A percentile compares a stretch with the other conserved stretches of the same genome.
Conservation (phyloP, 441 rosid genomes). For the Gossypium laxum region DNA sequence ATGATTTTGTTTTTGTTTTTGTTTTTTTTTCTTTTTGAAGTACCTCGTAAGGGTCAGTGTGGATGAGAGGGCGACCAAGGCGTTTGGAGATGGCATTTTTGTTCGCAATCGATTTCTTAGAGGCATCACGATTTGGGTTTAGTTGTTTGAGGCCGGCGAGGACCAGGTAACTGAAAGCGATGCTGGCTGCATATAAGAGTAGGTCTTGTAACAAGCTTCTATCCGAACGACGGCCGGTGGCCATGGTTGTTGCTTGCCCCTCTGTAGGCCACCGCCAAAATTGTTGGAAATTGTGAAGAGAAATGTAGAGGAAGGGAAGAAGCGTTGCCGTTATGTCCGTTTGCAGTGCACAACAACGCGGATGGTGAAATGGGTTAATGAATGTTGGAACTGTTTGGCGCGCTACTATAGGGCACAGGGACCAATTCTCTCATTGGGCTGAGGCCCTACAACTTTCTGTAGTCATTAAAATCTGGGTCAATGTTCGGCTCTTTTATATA, state of each 20-base stretch:
- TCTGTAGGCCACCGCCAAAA: background rate
- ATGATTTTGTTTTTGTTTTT: background rate
- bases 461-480: too few species aligned
- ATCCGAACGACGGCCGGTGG: slow-evolving; percentile 29
- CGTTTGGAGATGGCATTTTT: slow-evolving; percentile 77
- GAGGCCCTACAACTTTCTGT: background rate
- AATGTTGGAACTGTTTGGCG: background rate
- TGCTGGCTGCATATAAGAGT: slow-evolving; percentile 72
- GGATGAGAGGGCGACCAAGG: slow-evolving; percentile 69
- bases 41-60: slow-evolving; percentile 80
- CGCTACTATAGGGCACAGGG: background rate
- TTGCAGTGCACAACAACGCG: background rate
- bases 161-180: slow-evolving; percentile 69
- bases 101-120: slow-evolving; percentile 71
- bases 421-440: background rate
- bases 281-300: background rate
- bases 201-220: slow-evolving; percentile 60
- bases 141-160: slow-evolving; percentile 63
- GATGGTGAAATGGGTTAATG: background rate
- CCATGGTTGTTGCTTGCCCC: background rate
- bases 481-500: too few species aligned
- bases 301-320: background rate
- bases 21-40: background rate
- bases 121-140: slow-evolving; percentile 72
- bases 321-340: background rate